A percentile compares a stretch with the other conserved stretches of the same genome.
phyloP scores from a whole-genome alignment of 1,284 basidiomycete genomes.

The Hemileia vastatrix region DNA sequence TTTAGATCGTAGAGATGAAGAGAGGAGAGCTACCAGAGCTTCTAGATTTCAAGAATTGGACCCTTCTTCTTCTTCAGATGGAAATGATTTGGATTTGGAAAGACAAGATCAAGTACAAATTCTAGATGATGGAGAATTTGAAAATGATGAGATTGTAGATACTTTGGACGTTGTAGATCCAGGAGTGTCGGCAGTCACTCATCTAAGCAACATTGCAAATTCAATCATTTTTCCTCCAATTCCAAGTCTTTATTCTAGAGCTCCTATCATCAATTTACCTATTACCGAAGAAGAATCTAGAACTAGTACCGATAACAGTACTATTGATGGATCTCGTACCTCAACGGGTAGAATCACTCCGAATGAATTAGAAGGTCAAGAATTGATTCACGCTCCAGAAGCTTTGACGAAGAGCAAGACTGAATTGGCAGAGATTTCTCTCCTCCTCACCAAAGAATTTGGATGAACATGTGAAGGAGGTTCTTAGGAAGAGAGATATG shows the following conservation, averaged over 20 bases:
- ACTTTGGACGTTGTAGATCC: slow-evolving; percentile 69
- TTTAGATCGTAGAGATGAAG: background rate
- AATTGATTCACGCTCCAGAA: background rate
- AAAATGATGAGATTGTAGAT: slow-evolving; percentile 63
- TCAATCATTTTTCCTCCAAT: slow-evolving; percentile 63
- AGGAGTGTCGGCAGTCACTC: slow-evolving; percentile 60
- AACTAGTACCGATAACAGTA: background rate
- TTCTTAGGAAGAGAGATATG: slow-evolving; percentile 59
- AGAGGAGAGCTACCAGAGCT: background rate
- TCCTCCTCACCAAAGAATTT: slow-evolving; percentile 52
- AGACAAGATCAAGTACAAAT: background rate
- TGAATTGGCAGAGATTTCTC: background rate
- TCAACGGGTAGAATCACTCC: background rate
- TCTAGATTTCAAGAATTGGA: background rate
- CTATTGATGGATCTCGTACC: background rate
- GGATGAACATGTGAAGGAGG: slow-evolving; percentile 67
- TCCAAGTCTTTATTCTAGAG: slow-evolving; percentile 58
- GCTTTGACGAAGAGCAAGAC: background rate
- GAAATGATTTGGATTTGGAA: background rate
- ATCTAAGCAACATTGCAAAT: slow-evolving; percentile 66
- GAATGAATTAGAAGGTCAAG: background rate
- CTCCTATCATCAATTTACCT: slow-evolving; percentile 57
- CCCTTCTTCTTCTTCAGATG: background rate
- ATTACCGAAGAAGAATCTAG: slow-evolving; percentile 22
- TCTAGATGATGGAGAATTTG: slow-evolving; percentile 46